Evolutionary conservation across 2,329 filamentous ascomycete species (phyloP), one percentile per base, ranked within the genome.

Genomic region (Penicillium sp.): DNA sequence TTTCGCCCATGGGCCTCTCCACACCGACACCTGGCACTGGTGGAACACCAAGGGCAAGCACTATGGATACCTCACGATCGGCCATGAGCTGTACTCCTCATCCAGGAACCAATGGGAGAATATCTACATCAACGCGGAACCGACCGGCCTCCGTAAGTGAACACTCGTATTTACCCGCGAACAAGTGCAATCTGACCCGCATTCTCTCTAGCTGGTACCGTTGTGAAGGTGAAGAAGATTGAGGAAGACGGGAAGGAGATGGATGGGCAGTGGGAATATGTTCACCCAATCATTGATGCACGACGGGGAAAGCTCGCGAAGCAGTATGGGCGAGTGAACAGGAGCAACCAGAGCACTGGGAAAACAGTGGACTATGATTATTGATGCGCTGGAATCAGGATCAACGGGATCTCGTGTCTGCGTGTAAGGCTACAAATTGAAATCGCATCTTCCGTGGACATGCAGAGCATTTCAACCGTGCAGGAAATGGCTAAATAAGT

Each of bases 11-110:
- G 58, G 58, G 13, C 44, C 56, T 3, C 23, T 64, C 2, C 72
- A 75, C 42, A 59, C 61, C 15, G 57, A 64, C n/a, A 63, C 48
- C 1, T 68, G 70, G 69, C 55, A 60, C 18, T 74, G 69, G 69
- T 75, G 68, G 67, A 64, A 67, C 20, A 53, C 54, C 33, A 60
- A 54, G 5, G 42, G 53, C 14, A 62, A 63, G 43, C 35, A 65
- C 5, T 50, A 62, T 33, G 51, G 59, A 18, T 64, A 73, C 43
- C 39, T 75, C 10, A 58, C 59, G 15, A 74, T 75, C 49, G 71
- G 55, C 39, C 71, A 75, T 46, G 71, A 75, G 58, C 59, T 64
- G 3, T 74, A 68, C 52, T 56, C 63, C 33, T 64, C 61, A 4
- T 65, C 66, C 3, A 51, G 41, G 27, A 59, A 63, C 1, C 49